Conservation (phyloP, 495 filamentous ascomycete species). For the Podospora conica region DNA sequence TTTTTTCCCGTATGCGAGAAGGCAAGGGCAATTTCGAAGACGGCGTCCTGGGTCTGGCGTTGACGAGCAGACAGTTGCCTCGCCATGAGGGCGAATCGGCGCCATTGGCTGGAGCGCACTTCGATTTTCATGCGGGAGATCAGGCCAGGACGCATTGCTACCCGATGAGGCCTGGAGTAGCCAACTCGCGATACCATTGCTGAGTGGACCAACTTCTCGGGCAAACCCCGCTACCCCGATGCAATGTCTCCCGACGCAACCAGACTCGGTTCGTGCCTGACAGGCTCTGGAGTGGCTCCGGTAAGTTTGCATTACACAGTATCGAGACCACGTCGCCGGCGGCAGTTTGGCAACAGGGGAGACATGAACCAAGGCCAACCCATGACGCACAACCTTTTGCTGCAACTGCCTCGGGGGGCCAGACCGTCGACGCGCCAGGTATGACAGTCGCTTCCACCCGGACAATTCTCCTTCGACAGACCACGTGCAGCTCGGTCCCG, state of each 20-base stretch:
- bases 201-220: constrained; percentile 3
- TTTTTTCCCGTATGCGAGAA: background rate
- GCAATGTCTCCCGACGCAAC: constrained; percentile 5
- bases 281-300: constrained; percentile 8
- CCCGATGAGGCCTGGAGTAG: constrained; percentile 23
- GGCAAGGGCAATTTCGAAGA: background rate
- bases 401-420: background rate
- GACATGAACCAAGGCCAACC: background rate
- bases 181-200: constrained; percentile 15
- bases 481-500: background rate
- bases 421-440: background rate
- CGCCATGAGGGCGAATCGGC: background rate
- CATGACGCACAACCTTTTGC: background rate
- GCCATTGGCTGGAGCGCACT: constrained; percentile 23
- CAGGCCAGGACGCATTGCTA: constrained; percentile 34
- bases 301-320: constrained; percentile 12
- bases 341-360: background rate
- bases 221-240: constrained; percentile 16
- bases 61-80: constrained; percentile 1
- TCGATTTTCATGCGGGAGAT: constrained; percentile 14
- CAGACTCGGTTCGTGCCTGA: background rate
- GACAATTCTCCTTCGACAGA: constrained; percentile 3
- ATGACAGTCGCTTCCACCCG: background rate
- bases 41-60: background rate
- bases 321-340: constrained; percentile 8